phyloP scores from a whole-genome alignment of 2,329 filamentous ascomycete species.

The Curvularia sp. region DNA sequence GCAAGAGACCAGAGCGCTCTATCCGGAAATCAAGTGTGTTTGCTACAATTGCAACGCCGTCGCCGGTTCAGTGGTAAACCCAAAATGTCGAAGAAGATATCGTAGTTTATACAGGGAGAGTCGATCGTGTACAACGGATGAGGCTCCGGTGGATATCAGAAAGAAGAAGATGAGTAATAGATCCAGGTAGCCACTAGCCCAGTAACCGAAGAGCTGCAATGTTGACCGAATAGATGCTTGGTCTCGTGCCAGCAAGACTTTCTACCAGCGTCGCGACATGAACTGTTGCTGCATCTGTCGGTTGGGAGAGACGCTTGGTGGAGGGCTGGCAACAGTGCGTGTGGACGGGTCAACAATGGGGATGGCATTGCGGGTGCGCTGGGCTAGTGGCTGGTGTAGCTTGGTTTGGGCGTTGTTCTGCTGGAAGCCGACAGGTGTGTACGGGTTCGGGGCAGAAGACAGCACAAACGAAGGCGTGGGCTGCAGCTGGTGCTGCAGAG shows the following conservation, averaged over 20 bases:
- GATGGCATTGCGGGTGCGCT: conserved; percentile 91
- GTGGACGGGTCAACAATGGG: conserved; percentile 97
- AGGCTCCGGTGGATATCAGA: conserved; percentile 52
- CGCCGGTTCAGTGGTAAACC: conserved; percentile 52
- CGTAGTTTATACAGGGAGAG: conserved; percentile 54
- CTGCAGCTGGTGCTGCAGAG: conserved; percentile 81
- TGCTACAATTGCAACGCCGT: conserved; percentile 53
- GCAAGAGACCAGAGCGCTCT: conserved; percentile 50
- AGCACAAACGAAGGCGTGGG: conserved; percentile 76
- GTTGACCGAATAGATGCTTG: conserved; percentile 41
- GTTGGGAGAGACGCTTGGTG: conserved; percentile 72
- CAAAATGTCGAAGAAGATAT: conserved; percentile 52
- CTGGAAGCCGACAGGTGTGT: conserved; percentile 69
- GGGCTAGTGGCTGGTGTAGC: conserved; percentile 88
- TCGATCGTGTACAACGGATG: conserved; percentile 49
- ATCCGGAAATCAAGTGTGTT: conserved; percentile 47
- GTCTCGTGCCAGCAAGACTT: conserved; percentile 45
- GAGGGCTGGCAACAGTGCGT: conserved; percentile 88
- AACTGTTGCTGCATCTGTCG: conserved; percentile 66
- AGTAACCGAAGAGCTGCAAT: conserved; percentile 51
- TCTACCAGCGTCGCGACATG: conserved; percentile 58
- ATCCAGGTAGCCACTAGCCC: conserved; percentile 51
- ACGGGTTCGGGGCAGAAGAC: conserved; percentile 66
- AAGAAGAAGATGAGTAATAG: conserved; percentile 46
- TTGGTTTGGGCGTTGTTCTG: conserved; percentile 66